These are phyloP conservation scores for Abortiporus biennis DNA, from an alignment of 1,284 basidiomycete species.

Conservation along the genomic window DNA sequence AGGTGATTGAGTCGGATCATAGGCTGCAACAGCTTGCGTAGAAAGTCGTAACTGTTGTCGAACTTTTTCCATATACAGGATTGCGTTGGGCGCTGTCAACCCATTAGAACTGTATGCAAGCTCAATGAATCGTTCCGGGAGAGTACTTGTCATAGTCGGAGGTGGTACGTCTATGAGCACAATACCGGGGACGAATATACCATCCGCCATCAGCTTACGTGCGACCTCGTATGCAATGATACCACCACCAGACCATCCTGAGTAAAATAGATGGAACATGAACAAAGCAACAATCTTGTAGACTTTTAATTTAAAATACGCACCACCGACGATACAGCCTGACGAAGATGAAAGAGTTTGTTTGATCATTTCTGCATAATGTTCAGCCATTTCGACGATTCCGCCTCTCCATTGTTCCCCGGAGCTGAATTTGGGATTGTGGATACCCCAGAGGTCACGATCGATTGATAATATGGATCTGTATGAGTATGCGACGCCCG, in stretches of 20 bases:
- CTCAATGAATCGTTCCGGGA: too few relatives aligned
- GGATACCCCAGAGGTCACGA: constrained; percentile 53
- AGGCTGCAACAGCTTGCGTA: neutral
- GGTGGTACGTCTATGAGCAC: constrained; percentile 62
- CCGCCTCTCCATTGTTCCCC: constrained; percentile 41
- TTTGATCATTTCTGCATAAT: constrained; percentile 39
- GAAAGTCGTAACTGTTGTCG: neutral
- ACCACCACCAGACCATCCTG: constrained; percentile 77
- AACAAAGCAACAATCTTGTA: constrained; percentile 47
- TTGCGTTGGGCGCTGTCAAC: too few relatives aligned
- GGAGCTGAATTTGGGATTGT: constrained; percentile 45
- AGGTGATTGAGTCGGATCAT: too few relatives aligned
- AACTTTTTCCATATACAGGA: neutral
- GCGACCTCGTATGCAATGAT: constrained; percentile 62
- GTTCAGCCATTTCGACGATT: constrained; percentile 42
- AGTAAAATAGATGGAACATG: constrained; percentile 15
- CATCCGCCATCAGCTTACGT: constrained; percentile 38
- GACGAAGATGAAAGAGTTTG: constrained; percentile 24
- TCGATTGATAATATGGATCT: constrained; percentile 38
- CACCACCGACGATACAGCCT: constrained; percentile 54
- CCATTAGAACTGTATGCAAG: too few relatives aligned
- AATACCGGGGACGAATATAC: constrained; percentile 45
- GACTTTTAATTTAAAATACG: constrained; percentile 18
- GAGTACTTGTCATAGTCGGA: constrained; percentile 40
- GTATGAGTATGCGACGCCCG: constrained; percentile 52